Conservation (phyloP, 257 asterid genomes). For the Echium plantagineum region DNA sequence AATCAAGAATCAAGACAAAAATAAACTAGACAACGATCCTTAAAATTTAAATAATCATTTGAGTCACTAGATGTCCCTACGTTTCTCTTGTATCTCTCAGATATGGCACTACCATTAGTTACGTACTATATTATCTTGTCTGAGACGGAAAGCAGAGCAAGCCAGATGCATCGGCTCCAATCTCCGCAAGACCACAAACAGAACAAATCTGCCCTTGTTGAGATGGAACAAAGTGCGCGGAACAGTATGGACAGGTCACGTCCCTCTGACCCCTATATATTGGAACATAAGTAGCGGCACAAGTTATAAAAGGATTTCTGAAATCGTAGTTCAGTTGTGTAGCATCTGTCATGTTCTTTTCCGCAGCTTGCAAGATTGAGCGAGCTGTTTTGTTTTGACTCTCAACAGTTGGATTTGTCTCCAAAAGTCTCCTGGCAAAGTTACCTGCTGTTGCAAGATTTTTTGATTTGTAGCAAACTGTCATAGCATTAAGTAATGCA, state of each 20-base stretch:
- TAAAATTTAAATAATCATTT: too few species aligned
- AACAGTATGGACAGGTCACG: conserved; percentile 53
- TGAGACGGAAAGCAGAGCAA: conserved; percentile 55
- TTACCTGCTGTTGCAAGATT: conserved; percentile 50
- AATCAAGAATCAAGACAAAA: too few species aligned
- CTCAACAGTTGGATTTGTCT: conserved; percentile 50
- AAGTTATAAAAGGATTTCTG: conserved; percentile 50
- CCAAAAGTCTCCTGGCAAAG: conserved; percentile 55
- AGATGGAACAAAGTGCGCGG: conserved; percentile 35
- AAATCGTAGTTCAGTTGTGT: conserved; percentile 49
- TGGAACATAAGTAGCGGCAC: conserved; percentile 58
- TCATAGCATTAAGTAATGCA: conserved; percentile 49
- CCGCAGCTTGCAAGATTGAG: conserved; percentile 52
- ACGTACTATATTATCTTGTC: conserved; percentile 20
- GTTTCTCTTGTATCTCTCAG: too few species aligned
- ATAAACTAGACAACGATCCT: too few species aligned
- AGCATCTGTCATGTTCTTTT: conserved; percentile 46
- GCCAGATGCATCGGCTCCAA: conserved; percentile 59
- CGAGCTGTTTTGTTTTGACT: conserved; percentile 46
- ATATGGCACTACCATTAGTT: too few species aligned
- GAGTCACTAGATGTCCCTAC: too few species aligned
- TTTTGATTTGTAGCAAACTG: conserved; percentile 40
- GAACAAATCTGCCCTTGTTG: conserved; percentile 51
- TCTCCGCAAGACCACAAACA: conserved; percentile 50
- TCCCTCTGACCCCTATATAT: conserved; percentile 55